Base-by-base conservation (phyloP, 2,329 filamentous ascomycete species). In the Pezicula radicicola region DNA sequence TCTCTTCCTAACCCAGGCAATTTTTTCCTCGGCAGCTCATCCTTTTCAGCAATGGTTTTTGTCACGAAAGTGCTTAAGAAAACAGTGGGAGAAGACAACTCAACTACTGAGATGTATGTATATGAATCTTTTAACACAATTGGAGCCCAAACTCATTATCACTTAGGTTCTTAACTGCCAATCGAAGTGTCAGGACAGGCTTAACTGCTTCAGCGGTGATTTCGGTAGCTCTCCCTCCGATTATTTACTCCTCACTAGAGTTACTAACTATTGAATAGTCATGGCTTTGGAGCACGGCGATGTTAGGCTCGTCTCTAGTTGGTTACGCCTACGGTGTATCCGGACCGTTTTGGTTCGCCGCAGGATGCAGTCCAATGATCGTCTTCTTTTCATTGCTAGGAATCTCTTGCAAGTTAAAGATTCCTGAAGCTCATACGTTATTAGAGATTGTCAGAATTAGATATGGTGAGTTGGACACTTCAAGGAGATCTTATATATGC, bases 281-380 rank as follows among this genome's bases (percentile, higher is more conserved):
- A 0, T 80, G 77, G 78, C 70, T 79, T 2, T 80, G 76, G 75
- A 77, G 74, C 19, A 80, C 77, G 0, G 75, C 77, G 0, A 71
- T 80, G 56, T 65, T 81, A 0, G 76, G 76, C 0, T 76, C 75
- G 9, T 71, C 71, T 0, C 67, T 79, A 1, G 75, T 80, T 0
- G 77, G 77, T 1, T 81, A 81, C 54, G 71, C 72, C 46, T 79
- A 78, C 57, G 79, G 80, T 0, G 67, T 81, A 1, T 73, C 77
- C 3, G 78, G 78, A 0, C 77, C 79, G 0, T 81, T 83, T 51
- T 82, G 79, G 79, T 82, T 78, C 33, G 77, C 77, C 4, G 77
- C 77, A 46, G 79, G 78, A 3, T 78, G 75, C 49, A 77, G 74
- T 6, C 75, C 76, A 0, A 79, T 79, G 75, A 81, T 81, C 39